Base-by-base conservation (phyloP, 1,139 yeast species). In the Candida frijolesensis region DNA sequence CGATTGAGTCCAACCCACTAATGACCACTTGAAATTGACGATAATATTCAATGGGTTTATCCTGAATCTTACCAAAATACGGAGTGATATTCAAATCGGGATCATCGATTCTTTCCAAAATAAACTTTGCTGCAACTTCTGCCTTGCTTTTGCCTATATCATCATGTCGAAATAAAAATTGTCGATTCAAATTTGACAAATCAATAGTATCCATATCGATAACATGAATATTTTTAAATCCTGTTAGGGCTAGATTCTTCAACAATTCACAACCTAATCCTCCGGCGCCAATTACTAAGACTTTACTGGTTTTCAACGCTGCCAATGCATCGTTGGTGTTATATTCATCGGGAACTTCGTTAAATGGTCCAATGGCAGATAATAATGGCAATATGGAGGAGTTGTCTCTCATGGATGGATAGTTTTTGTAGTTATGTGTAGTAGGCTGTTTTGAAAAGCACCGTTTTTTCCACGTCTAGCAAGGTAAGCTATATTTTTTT, bases 171-270 rank as follows among this genome's bases (percentile, higher is more conserved):
- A 92, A 94, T 46, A 94, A 70, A 61, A 94, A 92, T 68, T 94
- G 99, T 47, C 98, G 79, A 65, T 94, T 94, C 58, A 94, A 74
- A 61, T 94, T 94, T 19, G 96, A 87, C 19, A 94, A 69, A 62
- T 94, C 98, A 52, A 94, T 90, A 1, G 96, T 90, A 67, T 94
- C 98, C 96, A 92, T 89, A 64, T 94, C 99, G 40, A 94, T 89
- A 15, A 94, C 85, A 59, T 89, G 87, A 40, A 94, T 84, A 52
- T 85, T 74, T 47, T 73, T 74, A 61, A 92, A 88, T 3, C 96
- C 96, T 2, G 86, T 76, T 49, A 89, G 72, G 0, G 95, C 94
- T 46, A 94, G 72, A 66, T 91, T 84, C 70, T 92, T 92, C 47
- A 94, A 71, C 35, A 94, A 84, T 67, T 94, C 98, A 71, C 98